A percentile compares a stretch with the other conserved stretches of the same genome.
These are phyloP conservation scores for Acrocalymma vagum DNA, from an alignment of 2,329 filamentous ascomycete species.

Conservation along the genomic window DNA sequence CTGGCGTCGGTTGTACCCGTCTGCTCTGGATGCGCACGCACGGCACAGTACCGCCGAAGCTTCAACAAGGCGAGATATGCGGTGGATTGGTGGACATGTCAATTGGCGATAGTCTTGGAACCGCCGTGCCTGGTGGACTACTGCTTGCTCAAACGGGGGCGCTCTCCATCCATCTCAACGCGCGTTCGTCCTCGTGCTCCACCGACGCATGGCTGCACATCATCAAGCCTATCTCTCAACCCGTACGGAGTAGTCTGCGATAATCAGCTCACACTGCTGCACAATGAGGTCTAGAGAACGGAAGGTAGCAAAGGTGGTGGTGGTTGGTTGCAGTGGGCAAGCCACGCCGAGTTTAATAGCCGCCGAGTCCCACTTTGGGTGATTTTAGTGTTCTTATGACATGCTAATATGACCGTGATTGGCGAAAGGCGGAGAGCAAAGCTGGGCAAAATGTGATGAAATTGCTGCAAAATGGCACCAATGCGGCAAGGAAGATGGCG, in stretches of 20 bases:
- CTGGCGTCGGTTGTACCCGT: too few relatives aligned
- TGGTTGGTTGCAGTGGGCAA: slow-evolving; percentile 34
- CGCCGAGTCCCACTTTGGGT: slow-evolving; percentile 40
- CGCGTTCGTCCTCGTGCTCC: slow-evolving; percentile 21
- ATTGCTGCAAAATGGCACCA: slow-evolving; percentile 42
- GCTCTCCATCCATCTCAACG: slow-evolving; percentile 18
- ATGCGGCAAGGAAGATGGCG: slow-evolving; percentile 34
- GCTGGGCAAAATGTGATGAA: slow-evolving; percentile 21
- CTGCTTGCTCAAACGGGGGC: too few relatives aligned
- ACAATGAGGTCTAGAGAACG: slow-evolving; percentile 16
- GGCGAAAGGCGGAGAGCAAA: slow-evolving; percentile 16
- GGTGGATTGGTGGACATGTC: too few relatives aligned
- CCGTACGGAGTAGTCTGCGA: slow-evolving; percentile 22
- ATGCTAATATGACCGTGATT: slow-evolving; percentile 21
- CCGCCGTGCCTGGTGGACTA: slow-evolving; percentile 41
- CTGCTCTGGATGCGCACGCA: too few relatives aligned
- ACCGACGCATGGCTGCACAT: slow-evolving; percentile 30
- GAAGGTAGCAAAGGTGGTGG: slow-evolving; percentile 16
- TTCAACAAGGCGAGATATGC: too few relatives aligned
- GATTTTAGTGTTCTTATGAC: slow-evolving; percentile 37
- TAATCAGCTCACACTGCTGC: slow-evolving; percentile 12
- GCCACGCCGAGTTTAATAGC: slow-evolving; percentile 42
- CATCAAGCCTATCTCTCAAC: slow-evolving; percentile 31
- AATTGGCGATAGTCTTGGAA: slow-evolving; percentile 23
- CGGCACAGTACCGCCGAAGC: too few relatives aligned